Percentiles rank a stretch among this genome's conserved stretches.
These are phyloP conservation scores for Albifimbria verrucaria DNA, from an alignment of 2,329 filamentous ascomycete genomes.

Conservation along the genomic window DNA sequence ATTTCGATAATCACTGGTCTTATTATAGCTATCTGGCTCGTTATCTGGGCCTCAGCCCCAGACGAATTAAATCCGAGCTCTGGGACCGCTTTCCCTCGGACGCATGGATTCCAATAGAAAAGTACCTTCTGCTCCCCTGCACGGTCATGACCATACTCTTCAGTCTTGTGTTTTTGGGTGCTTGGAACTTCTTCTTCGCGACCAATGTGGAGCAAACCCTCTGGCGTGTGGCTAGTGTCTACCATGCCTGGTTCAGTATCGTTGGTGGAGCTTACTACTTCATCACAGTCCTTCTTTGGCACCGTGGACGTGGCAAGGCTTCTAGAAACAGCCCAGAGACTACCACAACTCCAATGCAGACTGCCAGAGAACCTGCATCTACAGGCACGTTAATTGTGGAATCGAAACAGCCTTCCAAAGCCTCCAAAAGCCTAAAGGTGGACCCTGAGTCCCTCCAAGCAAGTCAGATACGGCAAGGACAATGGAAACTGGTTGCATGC, in stretches of 20 bases:
- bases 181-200: slow-evolving; percentile 25
- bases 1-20: slow-evolving; percentile 16
- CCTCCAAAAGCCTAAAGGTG: not conserved
- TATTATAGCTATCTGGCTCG: slow-evolving; percentile 16
- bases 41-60: slow-evolving; percentile 11
- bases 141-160: slow-evolving; percentile 10
- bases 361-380: not conserved
- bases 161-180: slow-evolving; percentile 15
- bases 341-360: not conserved
- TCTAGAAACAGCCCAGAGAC: not conserved
- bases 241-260: slow-evolving; percentile 9
- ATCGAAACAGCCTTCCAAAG: not conserved
- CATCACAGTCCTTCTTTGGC: not conserved
- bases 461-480: not conserved
- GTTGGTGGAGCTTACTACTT: slow-evolving; percentile 2
- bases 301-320: not conserved
- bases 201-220: slow-evolving; percentile 12
- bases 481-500: not conserved
- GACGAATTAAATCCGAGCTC: slow-evolving; percentile 11
- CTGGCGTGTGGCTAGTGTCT: slow-evolving; percentile 17
- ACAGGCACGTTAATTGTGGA: not conserved
- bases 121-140: slow-evolving; percentile 3
- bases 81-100: slow-evolving; percentile 22
- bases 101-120: slow-evolving; percentile 9
- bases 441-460: not conserved